Evolutionary conservation across 257 asterid species (phyloP).

Genomic region (Gardenia jasminoides): DNA sequence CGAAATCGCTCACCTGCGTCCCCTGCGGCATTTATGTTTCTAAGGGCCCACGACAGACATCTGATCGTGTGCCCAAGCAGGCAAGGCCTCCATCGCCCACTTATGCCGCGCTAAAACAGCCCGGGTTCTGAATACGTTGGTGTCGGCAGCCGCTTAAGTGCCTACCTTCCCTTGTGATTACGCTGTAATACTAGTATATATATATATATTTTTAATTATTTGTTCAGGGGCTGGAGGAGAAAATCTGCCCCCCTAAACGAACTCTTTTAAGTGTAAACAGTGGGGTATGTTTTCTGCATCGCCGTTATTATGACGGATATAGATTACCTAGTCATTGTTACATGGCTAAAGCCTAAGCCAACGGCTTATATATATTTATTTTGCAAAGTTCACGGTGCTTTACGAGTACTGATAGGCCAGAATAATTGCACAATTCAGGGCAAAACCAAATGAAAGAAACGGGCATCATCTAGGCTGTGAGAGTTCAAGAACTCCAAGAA

Average conservation of each 20-base stretch:
- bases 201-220: too few relatives aligned
- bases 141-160: background rate
- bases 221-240: background rate
- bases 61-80: background rate
- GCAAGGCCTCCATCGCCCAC: constrained; percentile 26
- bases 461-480: background rate
- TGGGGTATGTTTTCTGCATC: too few relatives aligned
- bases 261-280: too few relatives aligned
- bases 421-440: too few relatives aligned
- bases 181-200: too few relatives aligned
- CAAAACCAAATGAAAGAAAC: background rate
- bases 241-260: background rate
- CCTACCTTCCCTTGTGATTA: too few relatives aligned
- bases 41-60: background rate
- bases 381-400: too few relatives aligned
- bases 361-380: too few relatives aligned
- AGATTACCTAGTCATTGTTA: background rate
- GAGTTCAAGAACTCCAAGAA: background rate
- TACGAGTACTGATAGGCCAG: too few relatives aligned
- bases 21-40: constrained; percentile 35
- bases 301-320: too few relatives aligned
- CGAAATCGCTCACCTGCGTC: constrained; percentile 13
- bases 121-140: background rate
- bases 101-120: constrained; percentile 26
- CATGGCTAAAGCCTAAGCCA: too few relatives aligned